Percentiles rank a stretch among this genome's conserved stretches.
Evolutionary conservation across 192 early-diverging fungal species (phyloP).

Genomic region (Gonapodya sp.): DNA sequence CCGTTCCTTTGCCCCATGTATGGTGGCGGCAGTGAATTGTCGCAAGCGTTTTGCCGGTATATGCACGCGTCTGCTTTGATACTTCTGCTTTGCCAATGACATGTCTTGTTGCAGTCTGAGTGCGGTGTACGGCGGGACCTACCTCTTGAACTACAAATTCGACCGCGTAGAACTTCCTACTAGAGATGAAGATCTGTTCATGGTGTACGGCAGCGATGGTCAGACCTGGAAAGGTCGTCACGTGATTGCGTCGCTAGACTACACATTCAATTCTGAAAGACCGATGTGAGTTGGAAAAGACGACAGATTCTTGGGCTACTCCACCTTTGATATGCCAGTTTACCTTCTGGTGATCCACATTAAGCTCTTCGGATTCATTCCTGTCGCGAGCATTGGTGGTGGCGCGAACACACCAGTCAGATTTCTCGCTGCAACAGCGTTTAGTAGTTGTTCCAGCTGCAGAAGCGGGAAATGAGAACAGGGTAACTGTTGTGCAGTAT

Average conservation of each 20-base stretch:
- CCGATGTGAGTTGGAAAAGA: not conserved
- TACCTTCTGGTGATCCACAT: no score
- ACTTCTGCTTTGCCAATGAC: not conserved
- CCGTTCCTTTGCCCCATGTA: constrained; percentile 76
- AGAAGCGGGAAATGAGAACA: not conserved
- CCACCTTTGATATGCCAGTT: not conserved
- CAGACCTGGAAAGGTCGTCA: not conserved
- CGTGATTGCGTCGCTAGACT: not conserved
- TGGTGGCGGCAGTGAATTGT: constrained; percentile 79
- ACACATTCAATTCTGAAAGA: not conserved
- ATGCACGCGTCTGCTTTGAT: not conserved
- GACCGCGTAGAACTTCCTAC: constrained; percentile 14
- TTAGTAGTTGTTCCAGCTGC: not conserved
- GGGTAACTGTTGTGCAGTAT: not conserved
- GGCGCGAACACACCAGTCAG: not conserved
- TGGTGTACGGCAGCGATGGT: not conserved
- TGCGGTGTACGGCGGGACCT: constrained; percentile 85
- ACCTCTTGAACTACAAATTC: constrained; percentile 60
- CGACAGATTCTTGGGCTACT: not conserved
- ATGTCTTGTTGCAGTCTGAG: constrained; percentile 39
- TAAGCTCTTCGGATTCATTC: no score
- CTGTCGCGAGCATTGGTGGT: not conserved
- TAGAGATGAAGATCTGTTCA: not conserved
- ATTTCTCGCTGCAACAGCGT: not conserved
- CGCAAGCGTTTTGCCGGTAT: constrained; percentile 78